Base-by-base conservation (phyloP, 176 grass and related monocot genomes). In the Triticum timopheevii region DNA sequence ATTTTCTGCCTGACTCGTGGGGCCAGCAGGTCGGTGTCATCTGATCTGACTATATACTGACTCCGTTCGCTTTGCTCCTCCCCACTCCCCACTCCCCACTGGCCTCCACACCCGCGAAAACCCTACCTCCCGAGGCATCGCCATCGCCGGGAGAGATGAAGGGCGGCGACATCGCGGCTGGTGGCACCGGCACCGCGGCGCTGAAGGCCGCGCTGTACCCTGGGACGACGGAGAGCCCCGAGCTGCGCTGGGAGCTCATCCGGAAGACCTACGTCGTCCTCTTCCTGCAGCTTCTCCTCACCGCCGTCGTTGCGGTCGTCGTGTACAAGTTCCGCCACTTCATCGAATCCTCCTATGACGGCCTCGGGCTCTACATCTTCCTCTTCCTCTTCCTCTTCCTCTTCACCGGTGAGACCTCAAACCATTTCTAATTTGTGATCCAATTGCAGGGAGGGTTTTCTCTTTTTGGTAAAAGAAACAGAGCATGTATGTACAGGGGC, bases 171-270 rank as follows among this genome's bases (percentile, higher is more conserved):
- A 23, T 90, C 61, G 89, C 93, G 40, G 40, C 10, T 0, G 40
- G 40, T 44, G 40, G 40, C 40, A 44, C 40, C 10, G 10, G 40
- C 40, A 44, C 40, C 40, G 40, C 10, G 40, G 47, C 13, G 13
- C 13, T 13, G 13, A 49, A 49, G 47, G 47, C 78, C 66, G 71
- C 10, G 79, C 68, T 93, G 38, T 97, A 93, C 87, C 92, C 92
- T 12, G 89, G 80, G 86, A 88, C 91, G 95, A 36, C 65, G 77
- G 95, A 93, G 92, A 91, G 86, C 56, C 78, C 84, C 2, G 92
- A 97, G 61, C 52, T 94, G 65, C 78, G 92, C n/a, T 97, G 92
- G 95, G 92, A 86, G 23, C 93, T 97, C 82, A 91, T 97, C 84
- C 83, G 92, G 36, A 97, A 97, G 88, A 88, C 91, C 71, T 97